phyloP scores from a whole-genome alignment of 1,139 yeast genomes.

The Debaryomyces fabryi region DNA sequence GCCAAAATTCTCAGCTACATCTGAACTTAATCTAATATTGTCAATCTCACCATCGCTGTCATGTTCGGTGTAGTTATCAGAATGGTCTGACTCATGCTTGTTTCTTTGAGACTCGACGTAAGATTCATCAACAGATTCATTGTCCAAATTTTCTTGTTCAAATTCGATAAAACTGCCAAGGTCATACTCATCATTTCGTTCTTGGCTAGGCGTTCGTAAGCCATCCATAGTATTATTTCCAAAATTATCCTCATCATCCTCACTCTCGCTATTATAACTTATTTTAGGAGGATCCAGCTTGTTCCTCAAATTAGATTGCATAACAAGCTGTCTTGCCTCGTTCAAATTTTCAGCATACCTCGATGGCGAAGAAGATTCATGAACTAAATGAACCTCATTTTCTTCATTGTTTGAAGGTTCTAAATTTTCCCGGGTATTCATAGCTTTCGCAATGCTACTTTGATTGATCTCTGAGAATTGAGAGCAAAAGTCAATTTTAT shows the following conservation, averaged over 20 bases:
- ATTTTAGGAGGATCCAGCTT: background rate
- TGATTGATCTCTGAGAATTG: conserved; percentile 12
- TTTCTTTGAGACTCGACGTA: conserved; percentile 17
- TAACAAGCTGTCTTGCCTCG: conserved; percentile 16
- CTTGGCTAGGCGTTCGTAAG: conserved; percentile 40
- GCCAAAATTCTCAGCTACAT: conserved; percentile 34
- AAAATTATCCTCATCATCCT: conserved; percentile 43
- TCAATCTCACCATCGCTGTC: conserved; percentile 14
- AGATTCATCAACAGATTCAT: conserved; percentile 14
- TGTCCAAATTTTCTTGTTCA: conserved; percentile 25
- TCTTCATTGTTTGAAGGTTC: background rate
- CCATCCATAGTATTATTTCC: conserved; percentile 47
- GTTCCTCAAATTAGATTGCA: conserved; percentile 7
- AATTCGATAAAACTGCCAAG: conserved; percentile 35
- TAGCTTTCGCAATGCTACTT: background rate
- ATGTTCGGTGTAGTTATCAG: conserved; percentile 20
- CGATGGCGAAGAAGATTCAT: background rate
- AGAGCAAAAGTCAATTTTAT: conserved; percentile 14
- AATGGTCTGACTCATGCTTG: conserved; percentile 15
- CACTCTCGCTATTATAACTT: conserved; percentile 15
- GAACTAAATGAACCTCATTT: background rate
- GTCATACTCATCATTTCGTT: conserved; percentile 35
- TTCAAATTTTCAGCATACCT: conserved; percentile 10
- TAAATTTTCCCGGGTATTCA: background rate
- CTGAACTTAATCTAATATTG: conserved; percentile 32